Evolutionary conservation across 2,329 filamentous ascomycete genomes (phyloP).

Genomic region (Calonectria montana): DNA sequence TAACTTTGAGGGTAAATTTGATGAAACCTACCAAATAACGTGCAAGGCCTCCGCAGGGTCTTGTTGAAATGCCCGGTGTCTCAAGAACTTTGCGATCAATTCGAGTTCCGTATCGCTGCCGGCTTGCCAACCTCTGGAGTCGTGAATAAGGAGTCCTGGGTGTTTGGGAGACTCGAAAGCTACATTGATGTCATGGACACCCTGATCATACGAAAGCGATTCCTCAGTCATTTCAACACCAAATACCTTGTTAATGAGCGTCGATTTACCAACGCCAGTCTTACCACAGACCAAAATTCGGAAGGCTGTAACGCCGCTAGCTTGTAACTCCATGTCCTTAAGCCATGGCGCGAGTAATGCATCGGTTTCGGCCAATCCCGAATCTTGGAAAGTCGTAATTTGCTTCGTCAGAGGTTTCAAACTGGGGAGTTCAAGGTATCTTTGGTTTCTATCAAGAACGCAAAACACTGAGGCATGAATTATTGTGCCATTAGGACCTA

Average conservation of each 20-base stretch:
- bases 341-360: constrained; percentile 36
- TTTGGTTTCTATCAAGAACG: constrained; percentile 37
- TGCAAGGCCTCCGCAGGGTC: constrained; percentile 39
- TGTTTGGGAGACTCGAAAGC: constrained; percentile 41
- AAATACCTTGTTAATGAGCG: constrained; percentile 42
- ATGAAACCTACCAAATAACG: constrained; percentile 30
- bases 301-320: constrained; percentile 40
- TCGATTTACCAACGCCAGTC: constrained; percentile 42
- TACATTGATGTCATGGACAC: constrained; percentile 41
- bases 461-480: constrained; percentile 40
- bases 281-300: constrained; percentile 40
- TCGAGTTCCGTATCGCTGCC: constrained; percentile 39
- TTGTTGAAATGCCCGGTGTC: constrained; percentile 40
- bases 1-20: accelerated
- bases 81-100: constrained; percentile 40
- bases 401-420: constrained; percentile 30
- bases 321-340: constrained; percentile 35
- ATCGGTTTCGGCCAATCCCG: constrained; percentile 17
- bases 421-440: constrained; percentile 32
- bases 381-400: constrained; percentile 38
- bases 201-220: constrained; percentile 37
- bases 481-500: constrained; percentile 33
- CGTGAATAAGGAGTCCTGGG: constrained; percentile 39
- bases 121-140: constrained; percentile 41
- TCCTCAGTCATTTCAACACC: constrained; percentile 41